These are phyloP conservation scores for Rugosomyces carneus DNA, from an alignment of 1,284 basidiomycete genomes.

Conservation along the genomic window DNA sequence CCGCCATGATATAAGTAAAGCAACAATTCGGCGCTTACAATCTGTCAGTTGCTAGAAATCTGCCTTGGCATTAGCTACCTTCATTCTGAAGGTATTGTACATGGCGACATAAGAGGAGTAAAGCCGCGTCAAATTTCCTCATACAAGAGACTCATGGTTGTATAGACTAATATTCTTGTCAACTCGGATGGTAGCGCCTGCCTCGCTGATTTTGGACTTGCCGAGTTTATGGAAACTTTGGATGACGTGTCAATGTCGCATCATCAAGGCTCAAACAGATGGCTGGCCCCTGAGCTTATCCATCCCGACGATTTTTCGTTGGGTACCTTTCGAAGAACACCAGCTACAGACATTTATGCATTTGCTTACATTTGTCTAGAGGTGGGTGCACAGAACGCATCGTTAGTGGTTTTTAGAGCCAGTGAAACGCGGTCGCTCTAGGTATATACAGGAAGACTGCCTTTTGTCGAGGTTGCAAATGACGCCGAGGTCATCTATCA, in stretches of 20 bases:
- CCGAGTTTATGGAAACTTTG: slow-evolving; percentile 15
- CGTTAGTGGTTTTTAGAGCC: neutral
- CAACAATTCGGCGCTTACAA: too few species aligned
- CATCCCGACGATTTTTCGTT: slow-evolving; percentile 14
- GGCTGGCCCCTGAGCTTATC: slow-evolving; percentile 16
- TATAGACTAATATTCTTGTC: slow-evolving; percentile 15
- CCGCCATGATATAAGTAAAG: neutral
- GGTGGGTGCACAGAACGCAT: slow-evolving; percentile 1
- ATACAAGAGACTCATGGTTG: neutral
- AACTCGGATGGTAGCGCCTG: slow-evolving; percentile 13
- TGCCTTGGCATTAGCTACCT: slow-evolving; percentile 16
- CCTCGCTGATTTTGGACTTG: slow-evolving; percentile 15
- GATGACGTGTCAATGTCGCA: slow-evolving; percentile 11
- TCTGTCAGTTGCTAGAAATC: slow-evolving; percentile 13
- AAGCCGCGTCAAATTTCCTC: neutral
- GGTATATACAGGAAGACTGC: slow-evolving; percentile 15
- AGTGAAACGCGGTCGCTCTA: neutral
- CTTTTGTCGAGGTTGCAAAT: slow-evolving; percentile 14
- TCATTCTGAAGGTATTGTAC: slow-evolving; percentile 15
- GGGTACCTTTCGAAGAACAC: slow-evolving; percentile 12
- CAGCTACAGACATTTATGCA: slow-evolving; percentile 15
- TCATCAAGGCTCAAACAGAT: slow-evolving; percentile 15
- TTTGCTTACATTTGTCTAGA: slow-evolving; percentile 15
- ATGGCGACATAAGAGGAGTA: slow-evolving; percentile 17
- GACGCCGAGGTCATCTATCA: slow-evolving; percentile 16